Evolutionary conservation across 495 filamentous ascomycete genomes (phyloP).

Genomic region (Lasiosphaeria miniovina): DNA sequence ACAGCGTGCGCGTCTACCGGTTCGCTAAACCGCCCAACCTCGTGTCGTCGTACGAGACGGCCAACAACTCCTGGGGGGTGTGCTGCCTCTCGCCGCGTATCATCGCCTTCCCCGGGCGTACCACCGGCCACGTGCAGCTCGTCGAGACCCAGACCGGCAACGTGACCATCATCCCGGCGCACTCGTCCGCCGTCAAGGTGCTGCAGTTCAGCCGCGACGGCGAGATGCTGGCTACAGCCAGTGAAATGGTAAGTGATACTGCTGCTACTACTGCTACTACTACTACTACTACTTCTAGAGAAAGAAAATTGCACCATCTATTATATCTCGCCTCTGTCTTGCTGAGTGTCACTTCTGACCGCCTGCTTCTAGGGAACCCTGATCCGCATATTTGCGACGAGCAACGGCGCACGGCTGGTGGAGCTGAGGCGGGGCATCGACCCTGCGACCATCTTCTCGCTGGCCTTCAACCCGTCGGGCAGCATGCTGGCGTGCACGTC

Average conservation of each 20-base stretch:
- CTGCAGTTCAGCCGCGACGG: conserved; percentile 78
- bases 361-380: conserved; percentile 67
- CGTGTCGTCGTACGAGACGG: conserved; percentile 74
- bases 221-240: conserved; percentile 82
- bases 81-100: conserved; percentile 71
- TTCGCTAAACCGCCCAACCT: conserved; percentile 74
- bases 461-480: conserved; percentile 80
- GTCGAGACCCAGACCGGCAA: conserved; percentile 78
- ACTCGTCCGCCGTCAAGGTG: conserved; percentile 74
- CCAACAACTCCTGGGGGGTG: conserved; percentile 80
- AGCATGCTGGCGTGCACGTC: conserved; percentile 86
- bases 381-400: conserved; percentile 76
- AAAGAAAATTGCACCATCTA: background rate
- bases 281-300: background rate
- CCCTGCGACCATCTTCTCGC: conserved; percentile 78
- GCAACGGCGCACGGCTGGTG: conserved; percentile 70
- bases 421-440: conserved; percentile 89
- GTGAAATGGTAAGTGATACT: conserved; percentile 62
- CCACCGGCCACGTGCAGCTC: conserved; percentile 85
- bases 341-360: background rate
- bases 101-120: conserved; percentile 79
- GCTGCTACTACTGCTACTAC: background rate
- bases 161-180: conserved; percentile 92
- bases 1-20: conserved; percentile 77
- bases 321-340: background rate